These are phyloP conservation scores for Geosiphon pyriformis DNA, from an alignment of 192 early-diverging fungal species.

Conservation along the genomic window DNA sequence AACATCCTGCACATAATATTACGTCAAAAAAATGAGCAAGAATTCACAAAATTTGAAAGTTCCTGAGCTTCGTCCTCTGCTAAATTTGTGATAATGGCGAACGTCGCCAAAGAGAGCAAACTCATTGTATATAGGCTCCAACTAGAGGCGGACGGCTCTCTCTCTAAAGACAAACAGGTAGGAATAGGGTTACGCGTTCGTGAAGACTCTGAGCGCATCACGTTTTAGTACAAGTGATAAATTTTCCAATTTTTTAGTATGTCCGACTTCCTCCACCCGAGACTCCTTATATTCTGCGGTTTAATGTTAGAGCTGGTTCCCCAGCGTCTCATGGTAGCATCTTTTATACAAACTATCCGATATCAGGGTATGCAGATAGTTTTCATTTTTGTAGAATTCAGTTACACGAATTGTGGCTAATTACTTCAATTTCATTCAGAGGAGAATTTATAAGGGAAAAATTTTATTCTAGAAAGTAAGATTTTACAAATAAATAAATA, in stretches of 20 bases:
- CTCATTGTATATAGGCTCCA: slow-evolving; percentile 30
- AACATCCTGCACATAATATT: no score
- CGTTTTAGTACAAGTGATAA: neutral
- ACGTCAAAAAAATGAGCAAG: no score
- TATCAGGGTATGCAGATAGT: slow-evolving; percentile 63
- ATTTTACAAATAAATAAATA: slow-evolving; percentile 13
- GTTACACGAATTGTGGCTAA: no score
- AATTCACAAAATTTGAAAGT: no score
- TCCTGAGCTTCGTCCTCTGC: no score
- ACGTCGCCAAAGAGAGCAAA: neutral
- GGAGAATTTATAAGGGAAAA: slow-evolving; percentile 33
- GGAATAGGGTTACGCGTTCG: neutral
- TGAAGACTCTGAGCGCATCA: neutral
- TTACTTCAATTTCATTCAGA: slow-evolving; percentile 23
- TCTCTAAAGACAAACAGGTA: slow-evolving; percentile 30
- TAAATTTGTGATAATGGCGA: no score
- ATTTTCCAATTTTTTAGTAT: slow-evolving; percentile 61
- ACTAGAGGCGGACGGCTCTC: slow-evolving; percentile 39
- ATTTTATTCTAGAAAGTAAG: slow-evolving; percentile 41
- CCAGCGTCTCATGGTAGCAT: slow-evolving; percentile 63
- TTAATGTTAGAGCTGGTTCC: slow-evolving; percentile 75
- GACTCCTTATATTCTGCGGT: slow-evolving; percentile 65
- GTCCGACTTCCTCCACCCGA: slow-evolving; percentile 68
- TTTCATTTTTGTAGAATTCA: no score
- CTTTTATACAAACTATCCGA: slow-evolving; percentile 86